Base-by-base conservation (phyloP, 148 eudicot species). In the Camellia japonica region DNA sequence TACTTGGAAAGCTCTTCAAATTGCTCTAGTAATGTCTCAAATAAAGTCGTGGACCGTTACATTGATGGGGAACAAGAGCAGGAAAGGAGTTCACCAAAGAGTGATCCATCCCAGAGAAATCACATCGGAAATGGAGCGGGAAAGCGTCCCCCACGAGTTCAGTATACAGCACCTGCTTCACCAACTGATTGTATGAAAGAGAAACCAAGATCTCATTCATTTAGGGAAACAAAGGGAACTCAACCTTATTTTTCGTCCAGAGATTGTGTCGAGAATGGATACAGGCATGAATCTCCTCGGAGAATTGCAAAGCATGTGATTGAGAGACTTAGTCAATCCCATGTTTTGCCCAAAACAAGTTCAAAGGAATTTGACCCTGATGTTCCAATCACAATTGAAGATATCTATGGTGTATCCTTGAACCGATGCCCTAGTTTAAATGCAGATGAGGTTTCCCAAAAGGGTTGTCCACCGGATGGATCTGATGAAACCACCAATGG, bases 41-140 rank as follows among this genome's bases (percentile, higher is more conserved):
- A 68, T 82, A 90, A 85, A 80, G 93, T 95, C 51, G 81, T 95
- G 77, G 99, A 93, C 71, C 91, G 90, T 61, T 95, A 90, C 81
- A 92, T 95, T 72, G 98, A 95, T 80, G 99, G 98, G 73, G 98
- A 95, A 79, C 96, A 95, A 75, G 87, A 88, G 59, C 80, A 80
- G 76, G 92, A 88, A 79, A 84, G 82, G 75, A 82, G 70, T 64
- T 80, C 80, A 54, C 62, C 77, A 3, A 69, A 64, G 79, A 83
- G 63, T 64, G 82, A 80, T 56, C 72, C 83, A 66, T 78, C 84
- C 61, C 81, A 63, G 55, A 83, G 77, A 82, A 78, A 80, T 79
- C 85, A 83, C 73, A 20, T 44, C 56, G 85, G 72, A 74, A 83
- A 83, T 73, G 80, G 79, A 42, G 75, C 76, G 42, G 80, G 74